Evolutionary conservation across 768 basidiomycete species (phyloP), one percentile per base, ranked within the genome.

Genomic region (Tylopilus balloui): DNA sequence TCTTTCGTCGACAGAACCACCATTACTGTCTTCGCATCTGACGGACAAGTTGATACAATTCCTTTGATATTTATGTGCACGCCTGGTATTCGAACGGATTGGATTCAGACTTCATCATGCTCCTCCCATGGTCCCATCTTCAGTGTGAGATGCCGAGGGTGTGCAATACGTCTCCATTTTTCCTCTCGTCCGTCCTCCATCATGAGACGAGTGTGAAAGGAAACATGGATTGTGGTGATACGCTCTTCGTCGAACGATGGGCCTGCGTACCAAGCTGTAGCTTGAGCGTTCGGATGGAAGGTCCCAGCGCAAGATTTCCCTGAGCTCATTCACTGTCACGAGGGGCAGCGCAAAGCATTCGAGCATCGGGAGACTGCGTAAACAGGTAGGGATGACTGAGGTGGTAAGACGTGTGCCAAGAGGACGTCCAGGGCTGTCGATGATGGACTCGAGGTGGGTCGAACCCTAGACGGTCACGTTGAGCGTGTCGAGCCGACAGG

Each of bases 291-390:
- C n/a, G 21, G 6, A 71, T 44, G 12, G 47, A 60, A 13, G 52
- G 54, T 8, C 69, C 66, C 11, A 75, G 38, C 1, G 62, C 55
- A 13, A 47, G 42, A 23, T 58, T 24, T 51, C 59, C 42, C 58
- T 36, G 10, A 70, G 59, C 39, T 73, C 71, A 20, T 62, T 59
- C 6, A 69, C 68, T 8, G 69, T 71, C 29, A 69, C 54, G 19
- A 70, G 51, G 2, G 64, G 66, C 20, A 75, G 55, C 1, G 70
- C 69, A 38, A 76, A 61, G 45, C 70, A 69, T 45, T 69, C 63
- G 20, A 74, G 58, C 21, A 31, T 42, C 0, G 55, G 51, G 27
- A 73, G 49, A 15, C 42, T 48, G 24, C 52, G 51, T 7, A 74
- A 47, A 40, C 65, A 71, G 14, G 58, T 49, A 14, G 65, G 54